Evolutionary conservation across 2,329 filamentous ascomycete genomes (phyloP), one percentile per base, ranked within the genome.

Genomic region (Aspergillus persii): DNA sequence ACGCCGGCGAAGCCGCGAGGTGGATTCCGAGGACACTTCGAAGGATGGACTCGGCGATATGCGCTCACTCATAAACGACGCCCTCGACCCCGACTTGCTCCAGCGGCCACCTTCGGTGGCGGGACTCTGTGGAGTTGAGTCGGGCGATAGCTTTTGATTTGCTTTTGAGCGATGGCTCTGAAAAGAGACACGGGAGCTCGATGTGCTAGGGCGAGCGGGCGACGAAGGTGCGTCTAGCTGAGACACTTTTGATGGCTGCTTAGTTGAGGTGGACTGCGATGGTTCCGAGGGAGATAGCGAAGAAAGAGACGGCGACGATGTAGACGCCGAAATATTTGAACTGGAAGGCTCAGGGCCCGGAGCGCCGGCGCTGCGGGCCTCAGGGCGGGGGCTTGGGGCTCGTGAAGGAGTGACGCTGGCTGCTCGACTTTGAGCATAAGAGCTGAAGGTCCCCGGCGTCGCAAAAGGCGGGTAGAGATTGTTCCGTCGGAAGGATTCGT

Each of bases 401-500:
- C 57, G 57, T 6, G 81, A 84, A 1, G 79, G 63, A 66, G 78
- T 80, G 64, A 85, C 81, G 60, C 85, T 82, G 54, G 85, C 78
- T 69, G 82, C 69, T 47, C 77, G 75, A 73, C 89, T 91, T 36
- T 89, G 86, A 6, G 87, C 88, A 41, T 90, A 90, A 5, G 84
- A 83, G 61, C 90, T 89, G 75, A 96, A 94, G 0, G 87, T 87
- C 66, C 90, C 88, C 0, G 90, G 87, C 7, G 94, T 97, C 1
- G 91, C 90, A 71, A 88, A 98, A 0, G 93, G 93, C 3, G 89
- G 80, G 53, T 88, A 86, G 8, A 91, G 78, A 59, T 91, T 89
- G 75, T 98, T 95, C 41, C 95, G 86, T 36, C 95, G 85, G 75
- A 98, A 98, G 0, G 92, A 94, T 74, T 99, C 95, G 77, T 99